A percentile compares a stretch with the other conserved stretches of the same genome.
phyloP scores from a whole-genome alignment of 352 stramenopile genomes.

The Phytophthora megakarya region DNA sequence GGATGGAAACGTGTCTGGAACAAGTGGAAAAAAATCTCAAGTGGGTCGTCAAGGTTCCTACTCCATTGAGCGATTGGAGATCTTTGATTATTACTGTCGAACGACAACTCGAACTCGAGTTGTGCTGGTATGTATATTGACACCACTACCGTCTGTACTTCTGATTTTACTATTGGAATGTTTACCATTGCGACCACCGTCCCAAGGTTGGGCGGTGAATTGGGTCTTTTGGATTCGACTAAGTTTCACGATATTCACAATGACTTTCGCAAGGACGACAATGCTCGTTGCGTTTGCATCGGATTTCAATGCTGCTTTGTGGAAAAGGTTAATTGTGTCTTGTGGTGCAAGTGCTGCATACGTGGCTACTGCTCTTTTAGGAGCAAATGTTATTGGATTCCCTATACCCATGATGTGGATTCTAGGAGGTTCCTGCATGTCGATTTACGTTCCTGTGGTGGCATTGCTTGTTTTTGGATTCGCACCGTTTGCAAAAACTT shows the following conservation, averaged over 20 bases:
- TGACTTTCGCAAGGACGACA: conserved; percentile 4
- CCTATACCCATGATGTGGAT: conserved; percentile 19
- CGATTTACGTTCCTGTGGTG: conserved; percentile 6
- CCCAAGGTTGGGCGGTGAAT: conserved; percentile 16
- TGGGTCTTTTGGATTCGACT: conserved; percentile 24
- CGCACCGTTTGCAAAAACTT: neutral
- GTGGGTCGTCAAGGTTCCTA: conserved; percentile 24
- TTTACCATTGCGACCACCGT: conserved; percentile 7
- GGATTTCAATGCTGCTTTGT: neutral
- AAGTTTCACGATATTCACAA: conserved; percentile 2
- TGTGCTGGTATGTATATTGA: conserved; percentile 17
- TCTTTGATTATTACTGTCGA: conserved; percentile 14
- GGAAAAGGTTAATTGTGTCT: neutral
- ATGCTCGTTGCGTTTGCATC: conserved; percentile 7
- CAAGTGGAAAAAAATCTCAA: conserved; percentile 9
- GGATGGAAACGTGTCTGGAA: neutral
- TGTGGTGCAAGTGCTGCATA: conserved; percentile 3
- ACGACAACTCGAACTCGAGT: conserved; percentile 7
- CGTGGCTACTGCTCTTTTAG: conserved; percentile 1
- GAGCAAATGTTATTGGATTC: conserved; percentile 3
- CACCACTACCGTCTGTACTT: conserved; percentile 4
- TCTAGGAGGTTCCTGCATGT: conserved; percentile 3
- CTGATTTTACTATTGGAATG: conserved; percentile 18
- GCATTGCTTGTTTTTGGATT: conserved; percentile 8
- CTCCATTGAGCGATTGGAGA: conserved; percentile 21